Base-by-base conservation (phyloP, 352 stramenopile species). In the Pythium brassicae region DNA sequence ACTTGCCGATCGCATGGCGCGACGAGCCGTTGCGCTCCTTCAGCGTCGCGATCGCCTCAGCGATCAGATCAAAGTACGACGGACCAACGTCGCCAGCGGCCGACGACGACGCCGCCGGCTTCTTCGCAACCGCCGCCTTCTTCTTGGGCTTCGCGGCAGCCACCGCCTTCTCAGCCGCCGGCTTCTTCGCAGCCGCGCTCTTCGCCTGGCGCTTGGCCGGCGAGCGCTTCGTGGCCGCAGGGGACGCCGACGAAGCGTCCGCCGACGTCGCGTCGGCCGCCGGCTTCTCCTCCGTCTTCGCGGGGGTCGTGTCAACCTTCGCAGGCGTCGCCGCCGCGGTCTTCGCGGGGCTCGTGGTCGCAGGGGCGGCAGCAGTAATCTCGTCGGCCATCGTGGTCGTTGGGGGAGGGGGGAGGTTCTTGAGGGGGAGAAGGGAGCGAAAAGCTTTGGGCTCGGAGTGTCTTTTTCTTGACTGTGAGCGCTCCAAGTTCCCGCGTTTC, bases 21-120 rank as follows among this genome's bases (percentile, higher is more conserved):
- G 89, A 97, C 46, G 89, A 97, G 46, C 93, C 93, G 50, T 76
- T 97, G 66, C 91, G 93, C 68, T 97, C 91, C 71, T 97, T 97
- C 19, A 97, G 83, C 61, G 80, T 78, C 57, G 75, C 55, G 61
- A 98, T 97, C 32, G 89, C 90, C 47, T 95, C 83, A 34, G 91
- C 87, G 50, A 98, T 95, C 50, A 94, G 68, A 20, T 96, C 86
- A 53, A 93, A 94, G 76, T 96, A 94, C 49, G 81, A 88, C 22
- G 79, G 78, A 12, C 85, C 83, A 20, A 26, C 45, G 15, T 83
- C 73, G 22, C 57, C 71, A 27, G 59, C 44, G 15, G 34, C 39
- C 9, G 50, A 25, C 10, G 32, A 34, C 55, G 52, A 51, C 22
- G 25, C 26, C 42, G 20, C 8, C 9, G 65, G 29, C 64, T 74